A percentile compares a stretch with the other conserved stretches of the same genome.
phyloP scores from a whole-genome alignment of 192 early-diverging fungal species.

The Coemansia erecta region DNA sequence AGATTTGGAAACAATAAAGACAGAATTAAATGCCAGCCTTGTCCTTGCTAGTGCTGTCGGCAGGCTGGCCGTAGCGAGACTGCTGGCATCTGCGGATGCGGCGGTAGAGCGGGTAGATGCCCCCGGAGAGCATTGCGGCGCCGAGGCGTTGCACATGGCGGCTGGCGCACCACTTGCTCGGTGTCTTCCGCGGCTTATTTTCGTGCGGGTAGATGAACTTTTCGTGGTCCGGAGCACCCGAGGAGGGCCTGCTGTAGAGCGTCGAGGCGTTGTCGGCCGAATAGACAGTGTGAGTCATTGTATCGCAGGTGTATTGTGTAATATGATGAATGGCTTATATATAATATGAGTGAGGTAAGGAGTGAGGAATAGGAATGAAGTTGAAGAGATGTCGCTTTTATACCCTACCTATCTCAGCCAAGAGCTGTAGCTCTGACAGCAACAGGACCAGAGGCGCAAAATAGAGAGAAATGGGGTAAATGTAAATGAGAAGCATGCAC shows the following conservation, averaged over 20 bases:
- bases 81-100: constrained; percentile 37
- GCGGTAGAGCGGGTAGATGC: constrained; percentile 22
- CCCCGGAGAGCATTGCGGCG: constrained; percentile 18
- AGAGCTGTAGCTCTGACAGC: too few species aligned
- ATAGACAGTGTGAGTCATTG: background rate
- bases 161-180: background rate
- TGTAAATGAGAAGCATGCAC: too few species aligned
- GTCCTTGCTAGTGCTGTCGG: too few species aligned
- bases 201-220: constrained; percentile 7
- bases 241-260: background rate
- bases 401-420: too few species aligned
- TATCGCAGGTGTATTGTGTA: too few species aligned
- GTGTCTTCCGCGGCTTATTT: background rate
- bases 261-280: constrained; percentile 8
- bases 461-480: too few species aligned
- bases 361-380: background rate
- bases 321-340: background rate
- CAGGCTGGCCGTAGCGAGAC: too few species aligned
- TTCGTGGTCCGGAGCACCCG: background rate
- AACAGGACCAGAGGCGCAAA: background rate
- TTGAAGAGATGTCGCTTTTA: background rate
- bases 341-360: background rate
- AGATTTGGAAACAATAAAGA: too few species aligned
- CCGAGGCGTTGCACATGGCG: constrained; percentile 12
- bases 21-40: too few species aligned